Evolutionary conservation across 495 filamentous ascomycete species (phyloP).

Genomic region (Geoglossum glabrum): DNA sequence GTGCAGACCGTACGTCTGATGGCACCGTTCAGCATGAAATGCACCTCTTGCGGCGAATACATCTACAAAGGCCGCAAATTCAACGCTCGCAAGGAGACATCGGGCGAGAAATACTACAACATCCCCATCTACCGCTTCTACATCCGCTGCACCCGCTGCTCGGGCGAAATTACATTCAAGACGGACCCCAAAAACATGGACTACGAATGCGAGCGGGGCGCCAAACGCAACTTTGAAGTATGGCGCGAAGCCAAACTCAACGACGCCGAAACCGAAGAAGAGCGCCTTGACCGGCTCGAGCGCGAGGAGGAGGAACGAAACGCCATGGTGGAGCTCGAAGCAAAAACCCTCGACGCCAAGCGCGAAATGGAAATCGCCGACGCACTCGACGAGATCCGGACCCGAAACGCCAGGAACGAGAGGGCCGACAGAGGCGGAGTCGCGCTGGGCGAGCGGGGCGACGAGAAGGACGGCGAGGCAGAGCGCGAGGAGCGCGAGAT

Average conservation of each 20-base stretch:
- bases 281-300: conserved; percentile 46
- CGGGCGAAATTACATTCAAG: conserved; percentile 77
- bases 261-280: conserved; percentile 76
- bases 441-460: conserved; percentile 24
- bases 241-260: conserved; percentile 44
- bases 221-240: conserved; percentile 81
- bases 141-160: conserved; percentile 84
- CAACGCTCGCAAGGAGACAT: conserved; percentile 89
- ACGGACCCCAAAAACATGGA: conserved; percentile 93
- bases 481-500: conserved; percentile 57
- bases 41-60: conserved; percentile 78
- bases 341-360: conserved; percentile 81
- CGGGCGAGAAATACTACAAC: conserved; percentile 72
- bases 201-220: conserved; percentile 70
- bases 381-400: conserved; percentile 85
- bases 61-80: conserved; percentile 96
- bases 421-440: conserved; percentile 40
- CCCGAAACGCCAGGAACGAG: conserved; percentile 71
- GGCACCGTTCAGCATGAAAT: conserved; percentile 93
- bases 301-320: conserved; percentile 35
- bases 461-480: conserved; percentile 34
- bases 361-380: conserved; percentile 94
- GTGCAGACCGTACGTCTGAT: conserved; percentile 85
- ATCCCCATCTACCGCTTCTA: conserved; percentile 90
- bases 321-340: conserved; percentile 61